Evolutionary conservation across 805 yeast genomes (phyloP), one percentile per base, ranked within the genome.

Genomic region (Candida pseudoglaebosa): DNA sequence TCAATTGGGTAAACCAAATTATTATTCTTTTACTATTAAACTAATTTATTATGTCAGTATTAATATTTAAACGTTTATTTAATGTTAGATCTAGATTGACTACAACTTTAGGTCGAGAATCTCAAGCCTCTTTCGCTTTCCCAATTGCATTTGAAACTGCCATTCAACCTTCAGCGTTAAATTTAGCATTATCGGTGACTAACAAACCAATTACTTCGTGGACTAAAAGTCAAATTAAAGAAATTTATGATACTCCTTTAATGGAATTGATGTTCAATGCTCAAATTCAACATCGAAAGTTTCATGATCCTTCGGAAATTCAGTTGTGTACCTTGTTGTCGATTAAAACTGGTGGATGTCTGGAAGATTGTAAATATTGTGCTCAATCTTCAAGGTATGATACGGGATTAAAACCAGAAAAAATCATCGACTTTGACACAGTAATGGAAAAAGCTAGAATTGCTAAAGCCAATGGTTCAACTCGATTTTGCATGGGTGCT

Each of bases 401-500:
- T 37, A 84, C 93, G 4, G 90, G 86, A 3, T 64, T 81, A n/a
- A 69, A 79, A 49, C 87, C 91, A 2, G 82, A 78, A 42, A 79
- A 77, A 51, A 59, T 83, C 62, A 70, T 83, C 10, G 60, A 68
- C 18, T 53, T 82, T 8, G 88, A 82, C 4, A 69, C 70, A n/a
- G 90, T 84, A 1, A 58, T 80, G 48, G 67, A 62, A 36, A 81
- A 77, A 22, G 93, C 93, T 1, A 63, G 60, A 38, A 71, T 70
- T 37, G 90, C 93, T 9, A 80, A 81, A 49, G 63, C 49, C 4
- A 82, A 83, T 46, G 91, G 91, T 0, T 73, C 84, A 1, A 84
- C 93, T 0, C 67, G 93, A 46, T 84, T 84, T 54, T 84, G 93
- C 54, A 75, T 84, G 80, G 93, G 93, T 34, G 87, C 91, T 8